Conservation (phyloP, 1,139 yeast species). For the Pneumocystis canis region DNA sequence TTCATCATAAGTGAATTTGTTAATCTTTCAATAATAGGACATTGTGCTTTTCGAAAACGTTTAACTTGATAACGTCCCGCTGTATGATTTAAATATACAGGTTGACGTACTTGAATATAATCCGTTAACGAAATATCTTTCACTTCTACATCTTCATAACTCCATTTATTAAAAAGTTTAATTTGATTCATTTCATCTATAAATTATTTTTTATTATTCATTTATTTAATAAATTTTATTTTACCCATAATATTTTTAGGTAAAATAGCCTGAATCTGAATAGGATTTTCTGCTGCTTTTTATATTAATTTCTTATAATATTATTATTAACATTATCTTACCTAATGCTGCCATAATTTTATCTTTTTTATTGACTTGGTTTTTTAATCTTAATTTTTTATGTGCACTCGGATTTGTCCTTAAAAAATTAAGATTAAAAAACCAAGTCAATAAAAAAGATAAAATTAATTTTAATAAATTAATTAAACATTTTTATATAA, state of each 20-base stretch:
- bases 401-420: too few species aligned
- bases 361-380: neutral
- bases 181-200: constrained; percentile 93
- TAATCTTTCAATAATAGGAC: constrained; percentile 98
- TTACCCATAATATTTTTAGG: neutral
- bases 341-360: neutral
- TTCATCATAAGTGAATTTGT: constrained; percentile 99
- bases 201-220: constrained; percentile 46
- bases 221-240: neutral
- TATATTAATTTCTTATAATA: neutral
- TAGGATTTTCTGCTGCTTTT: neutral
- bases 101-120: constrained; percentile 94
- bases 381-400: neutral
- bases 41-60: constrained; percentile 99
- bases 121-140: constrained; percentile 97
- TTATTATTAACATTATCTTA: neutral
- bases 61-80: constrained; percentile 99
- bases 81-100: constrained; percentile 97
- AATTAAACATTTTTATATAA: too few species aligned
- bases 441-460: neutral
- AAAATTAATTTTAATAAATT: neutral
- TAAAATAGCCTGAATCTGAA: neutral
- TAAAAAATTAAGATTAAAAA: neutral
- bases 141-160: constrained; percentile 82
- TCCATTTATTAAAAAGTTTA: constrained; percentile 99